Base-by-base conservation (phyloP, 2,329 filamentous ascomycete genomes). In the Fusarium verrucosum region DNA sequence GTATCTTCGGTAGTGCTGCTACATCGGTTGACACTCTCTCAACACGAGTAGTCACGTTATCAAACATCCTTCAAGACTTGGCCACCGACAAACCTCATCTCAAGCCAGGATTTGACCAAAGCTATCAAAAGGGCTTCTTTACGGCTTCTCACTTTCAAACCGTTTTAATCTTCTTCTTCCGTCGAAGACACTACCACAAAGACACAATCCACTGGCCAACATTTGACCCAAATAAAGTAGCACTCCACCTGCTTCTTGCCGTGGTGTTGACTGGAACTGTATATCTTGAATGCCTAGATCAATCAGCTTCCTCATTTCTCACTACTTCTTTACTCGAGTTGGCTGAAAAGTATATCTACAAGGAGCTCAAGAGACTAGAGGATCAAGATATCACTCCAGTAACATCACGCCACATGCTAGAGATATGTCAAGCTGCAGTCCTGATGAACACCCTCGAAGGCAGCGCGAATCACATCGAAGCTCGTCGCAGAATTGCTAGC, bases 151-250 rank as follows among this genome's bases (percentile, higher is more conserved):
- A 63, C 20, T 66, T 68, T 7, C 47, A 57, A 11, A 33, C 47
- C 10, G 42, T 38, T 1, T 17, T 69, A 1, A 41, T 40, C 1
- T 28, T 46, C 3, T 26, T 56, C 10, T 61, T 61, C 5, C 65
- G 53, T 10, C 53, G 42, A 2, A 28, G 65, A 5, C 49, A 66
- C 11, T 69, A 63, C 1, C 62, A 52, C 5, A 50, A 36, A 3
- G 28, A 47, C 2, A 38, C 42, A 0, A 51, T 69, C 6, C 66
- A 68, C 19, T 68, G 66, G 65, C 54, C 66, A 7, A 61, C 65
- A 7, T 68, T 68, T 11, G 38, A 60, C 6, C 58, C 64, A 2
- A 49, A 67, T 4, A 43, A 33, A 5, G 38, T 44, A 5, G 19
- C 41, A n/a, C 42, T 49, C 2, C 66, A 59, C 7, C 10, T 69